phyloP scores from a whole-genome alignment of 2,329 filamentous ascomycete genomes.

The Fusarium tricinctum region DNA sequence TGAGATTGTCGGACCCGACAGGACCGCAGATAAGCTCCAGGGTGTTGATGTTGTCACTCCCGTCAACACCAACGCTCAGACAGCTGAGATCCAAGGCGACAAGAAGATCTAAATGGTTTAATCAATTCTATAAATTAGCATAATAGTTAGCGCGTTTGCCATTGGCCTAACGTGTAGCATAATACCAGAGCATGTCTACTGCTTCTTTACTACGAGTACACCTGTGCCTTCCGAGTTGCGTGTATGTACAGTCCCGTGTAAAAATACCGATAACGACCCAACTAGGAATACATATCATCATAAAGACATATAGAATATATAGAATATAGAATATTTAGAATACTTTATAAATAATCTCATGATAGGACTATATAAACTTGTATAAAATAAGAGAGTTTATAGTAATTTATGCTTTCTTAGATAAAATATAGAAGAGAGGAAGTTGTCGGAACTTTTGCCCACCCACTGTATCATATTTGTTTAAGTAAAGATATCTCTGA shows the following conservation, averaged over 20 bases:
- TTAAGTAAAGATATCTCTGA: neutral
- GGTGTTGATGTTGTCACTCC: conserved; percentile 24
- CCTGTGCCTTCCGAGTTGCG: neutral
- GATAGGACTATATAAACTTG: no score
- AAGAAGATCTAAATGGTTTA: conserved; percentile 11
- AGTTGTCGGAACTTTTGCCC: no score
- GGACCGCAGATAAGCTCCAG: conserved; percentile 22
- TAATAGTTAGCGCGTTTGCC: neutral
- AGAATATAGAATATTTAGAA: no score
- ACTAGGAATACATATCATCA: no score
- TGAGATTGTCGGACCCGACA: conserved; percentile 22
- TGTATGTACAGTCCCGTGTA: neutral
- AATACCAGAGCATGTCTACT: neutral
- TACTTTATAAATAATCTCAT: no score
- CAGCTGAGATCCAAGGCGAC: conserved; percentile 1
- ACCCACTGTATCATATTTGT: neutral
- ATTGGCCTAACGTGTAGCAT: neutral
- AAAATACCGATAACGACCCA: no score
- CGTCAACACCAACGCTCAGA: conserved; percentile 25
- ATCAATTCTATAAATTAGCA: neutral
- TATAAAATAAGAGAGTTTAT: no score
- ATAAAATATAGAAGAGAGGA: no score
- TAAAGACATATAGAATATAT: no score
- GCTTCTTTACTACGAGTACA: neutral
- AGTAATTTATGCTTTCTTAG: no score